A percentile compares a stretch with the other conserved stretches of the same genome.
phyloP scores from a whole-genome alignment of 257 asterid species.

The Handroanthus guayacan region DNA sequence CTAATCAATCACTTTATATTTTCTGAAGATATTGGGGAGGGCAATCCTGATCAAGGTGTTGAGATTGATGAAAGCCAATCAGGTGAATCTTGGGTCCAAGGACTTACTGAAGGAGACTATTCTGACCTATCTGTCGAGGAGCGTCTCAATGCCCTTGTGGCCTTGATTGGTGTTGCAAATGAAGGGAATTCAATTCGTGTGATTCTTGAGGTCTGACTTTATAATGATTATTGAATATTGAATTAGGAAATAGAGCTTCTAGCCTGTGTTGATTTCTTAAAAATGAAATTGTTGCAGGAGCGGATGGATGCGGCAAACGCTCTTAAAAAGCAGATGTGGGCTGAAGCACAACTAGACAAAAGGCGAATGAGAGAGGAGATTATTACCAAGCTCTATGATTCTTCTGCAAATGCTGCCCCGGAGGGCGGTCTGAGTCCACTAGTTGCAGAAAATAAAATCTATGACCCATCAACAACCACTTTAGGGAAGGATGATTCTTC shows the following conservation, averaged over 20 bases:
- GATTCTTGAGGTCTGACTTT: conserved; percentile 62
- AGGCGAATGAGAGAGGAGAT: conserved; percentile 86
- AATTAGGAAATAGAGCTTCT: conserved; percentile 25
- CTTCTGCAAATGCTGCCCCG: conserved; percentile 57
- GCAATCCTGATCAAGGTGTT: conserved; percentile 60
- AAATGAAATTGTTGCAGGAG: conserved; percentile 64
- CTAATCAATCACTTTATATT: conserved; percentile 31
- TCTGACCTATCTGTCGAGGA: conserved; percentile 93
- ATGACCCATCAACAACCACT: conserved; percentile 51
- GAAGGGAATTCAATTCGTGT: conserved; percentile 96
- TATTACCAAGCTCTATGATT: conserved; percentile 61
- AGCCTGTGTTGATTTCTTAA: conserved; percentile 27
- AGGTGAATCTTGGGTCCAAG: conserved; percentile 96
- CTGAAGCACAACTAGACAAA: conserved; percentile 96
- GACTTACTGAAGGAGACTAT: conserved; percentile 96
- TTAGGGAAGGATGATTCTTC: conserved; percentile 66
- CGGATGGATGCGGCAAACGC: conserved; percentile 92
- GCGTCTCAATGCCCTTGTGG: conserved; percentile 92
- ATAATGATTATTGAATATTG: background rate
- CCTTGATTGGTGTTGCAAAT: conserved; percentile 87
- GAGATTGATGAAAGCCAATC: conserved; percentile 91
- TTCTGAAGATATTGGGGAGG: conserved; percentile 52
- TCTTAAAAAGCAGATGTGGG: conserved; percentile 98
- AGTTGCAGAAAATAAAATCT: conserved; percentile 52
- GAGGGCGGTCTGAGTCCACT: conserved; percentile 78